Base-by-base conservation (phyloP, 345 rosid genomes). In the Tarenaya hassleriana region DNA sequence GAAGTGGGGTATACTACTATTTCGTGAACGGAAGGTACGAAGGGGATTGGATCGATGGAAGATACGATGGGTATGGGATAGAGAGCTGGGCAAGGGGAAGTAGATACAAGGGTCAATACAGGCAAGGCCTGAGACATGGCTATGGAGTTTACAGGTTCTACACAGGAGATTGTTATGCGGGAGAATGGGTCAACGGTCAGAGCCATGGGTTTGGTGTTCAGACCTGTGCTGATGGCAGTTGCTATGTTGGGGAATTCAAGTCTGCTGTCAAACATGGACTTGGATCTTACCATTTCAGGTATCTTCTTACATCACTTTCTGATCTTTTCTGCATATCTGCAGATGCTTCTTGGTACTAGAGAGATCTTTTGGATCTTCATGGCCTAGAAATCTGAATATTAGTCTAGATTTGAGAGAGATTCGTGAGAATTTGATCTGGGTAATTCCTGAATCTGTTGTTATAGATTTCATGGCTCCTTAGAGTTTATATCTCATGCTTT, bases 51-150 rank as follows among this genome's bases (percentile, higher is more conserved):
- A n/a, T n/a, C n/a, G n/a, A n/a, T n/a, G n/a, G n/a, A n/a, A n/a
- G n/a, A n/a, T n/a, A n/a, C n/a, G n/a, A n/a, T n/a, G n/a, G n/a
- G n/a, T n/a, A n/a, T n/a, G n/a, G n/a, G n/a, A n/a, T n/a, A n/a
- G 98, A 92, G 69, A 92, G 88, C 48, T 92, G 98, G 98, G 89
- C 88, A 4, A 75, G 94, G 63, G 98, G 98, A 49, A 87, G 98
- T 69, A 76, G 89, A 56, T 92, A 87, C 47, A 79, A 84, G 57
- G 98, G 96, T 37, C 94, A 92, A 52, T 83, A 92, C 64, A 69
- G 86, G 42, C 80, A 76, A 56, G 98, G 98, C 10, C 61, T 83
- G 53, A 81, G 96, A 55, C 95, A 87, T 63, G 98, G 96, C 1
- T 72, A 56, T 68, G 95, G 98, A 3, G 84, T 75, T 52, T 87